Percentiles rank a stretch among this genome's conserved stretches.
phyloP scores from a whole-genome alignment of 1,284 basidiomycete species.

The Irpex lacteus region DNA sequence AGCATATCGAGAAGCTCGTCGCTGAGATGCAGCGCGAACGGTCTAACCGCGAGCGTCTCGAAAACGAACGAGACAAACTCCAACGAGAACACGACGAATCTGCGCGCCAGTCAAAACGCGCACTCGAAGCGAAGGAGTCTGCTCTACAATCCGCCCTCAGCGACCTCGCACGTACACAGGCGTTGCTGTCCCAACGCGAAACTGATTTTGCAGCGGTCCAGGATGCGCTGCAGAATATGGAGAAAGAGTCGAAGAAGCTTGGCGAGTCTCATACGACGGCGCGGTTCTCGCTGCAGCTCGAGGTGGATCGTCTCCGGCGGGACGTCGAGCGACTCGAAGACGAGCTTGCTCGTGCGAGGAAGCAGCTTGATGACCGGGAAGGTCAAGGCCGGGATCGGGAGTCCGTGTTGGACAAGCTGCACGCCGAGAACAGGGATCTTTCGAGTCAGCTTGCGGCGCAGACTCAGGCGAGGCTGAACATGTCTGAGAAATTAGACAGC shows the following conservation, averaged over 20 bases:
- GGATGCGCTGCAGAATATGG: conserved; percentile 61
- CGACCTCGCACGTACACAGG: conserved; percentile 60
- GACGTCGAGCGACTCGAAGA: conserved; percentile 82
- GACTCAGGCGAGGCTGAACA: conserved; percentile 79
- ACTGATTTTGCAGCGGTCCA: conserved; percentile 77
- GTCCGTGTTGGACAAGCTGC: conserved; percentile 65
- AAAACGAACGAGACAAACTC: conserved; percentile 51
- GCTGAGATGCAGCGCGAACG: conserved; percentile 59
- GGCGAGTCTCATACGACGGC: conserved; percentile 84
- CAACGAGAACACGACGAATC: conserved; percentile 59
- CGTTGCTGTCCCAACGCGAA: conserved; percentile 64
- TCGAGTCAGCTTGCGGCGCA: conserved; percentile 75
- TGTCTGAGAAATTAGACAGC: conserved; percentile 84
- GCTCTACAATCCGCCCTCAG: conserved; percentile 58
- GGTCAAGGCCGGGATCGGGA: conserved; percentile 67
- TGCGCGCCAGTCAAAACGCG: conserved; percentile 54
- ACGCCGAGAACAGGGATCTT: conserved; percentile 78
- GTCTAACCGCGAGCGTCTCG: conserved; percentile 51
- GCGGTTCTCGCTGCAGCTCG: conserved; percentile 85
- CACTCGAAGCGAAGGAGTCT: conserved; percentile 65
- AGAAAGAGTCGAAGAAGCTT: conserved; percentile 67
- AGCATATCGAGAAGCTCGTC: conserved; percentile 74
- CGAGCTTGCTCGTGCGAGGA: conserved; percentile 72
- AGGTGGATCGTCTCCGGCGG: conserved; percentile 85
- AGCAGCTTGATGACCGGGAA: conserved; percentile 72